These are phyloP conservation scores for Botryotinia narcissicola DNA, from an alignment of 2,329 filamentous ascomycete species.

Conservation along the genomic window DNA sequence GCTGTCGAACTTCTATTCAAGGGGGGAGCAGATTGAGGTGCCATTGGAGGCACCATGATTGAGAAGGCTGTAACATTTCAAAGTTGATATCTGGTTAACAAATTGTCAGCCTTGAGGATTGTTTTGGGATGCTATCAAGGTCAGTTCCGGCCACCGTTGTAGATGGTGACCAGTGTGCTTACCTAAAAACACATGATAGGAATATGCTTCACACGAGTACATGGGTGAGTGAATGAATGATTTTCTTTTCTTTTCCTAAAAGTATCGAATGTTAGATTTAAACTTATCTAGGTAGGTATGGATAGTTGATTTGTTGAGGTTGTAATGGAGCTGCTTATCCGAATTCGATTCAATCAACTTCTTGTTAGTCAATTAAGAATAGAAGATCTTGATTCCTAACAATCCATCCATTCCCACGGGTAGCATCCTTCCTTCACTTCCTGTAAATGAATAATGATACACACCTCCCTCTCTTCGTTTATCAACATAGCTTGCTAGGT, in stretches of 20 bases:
- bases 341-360: neutral
- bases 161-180: neutral
- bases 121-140: constrained; percentile 5
- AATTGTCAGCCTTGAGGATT: constrained; percentile 18
- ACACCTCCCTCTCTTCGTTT: neutral
- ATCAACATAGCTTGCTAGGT: neutral
- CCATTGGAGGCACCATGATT: constrained; percentile 35
- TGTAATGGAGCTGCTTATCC: neutral
- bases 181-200: neutral
- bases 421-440: neutral
- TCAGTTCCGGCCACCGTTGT: neutral
- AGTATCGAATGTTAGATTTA: neutral
- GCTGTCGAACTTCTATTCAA: constrained; percentile 33
- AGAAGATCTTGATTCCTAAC: neutral
- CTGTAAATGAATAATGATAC: neutral
- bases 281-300: neutral
- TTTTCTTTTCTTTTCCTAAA: too few relatives aligned
- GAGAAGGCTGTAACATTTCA: constrained; percentile 12
- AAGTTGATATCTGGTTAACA: constrained; percentile 4
- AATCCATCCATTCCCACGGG: neutral
- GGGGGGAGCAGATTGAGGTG: constrained; percentile 28
- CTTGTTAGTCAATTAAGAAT: neutral
- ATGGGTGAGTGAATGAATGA: too few relatives aligned
- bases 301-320: neutral
- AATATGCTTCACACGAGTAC: neutral